Percentiles rank a stretch among this genome's conserved stretches.
These are phyloP conservation scores for Achaetomiella virescens DNA, from an alignment of 495 filamentous ascomycete species.

Conservation along the genomic window DNA sequence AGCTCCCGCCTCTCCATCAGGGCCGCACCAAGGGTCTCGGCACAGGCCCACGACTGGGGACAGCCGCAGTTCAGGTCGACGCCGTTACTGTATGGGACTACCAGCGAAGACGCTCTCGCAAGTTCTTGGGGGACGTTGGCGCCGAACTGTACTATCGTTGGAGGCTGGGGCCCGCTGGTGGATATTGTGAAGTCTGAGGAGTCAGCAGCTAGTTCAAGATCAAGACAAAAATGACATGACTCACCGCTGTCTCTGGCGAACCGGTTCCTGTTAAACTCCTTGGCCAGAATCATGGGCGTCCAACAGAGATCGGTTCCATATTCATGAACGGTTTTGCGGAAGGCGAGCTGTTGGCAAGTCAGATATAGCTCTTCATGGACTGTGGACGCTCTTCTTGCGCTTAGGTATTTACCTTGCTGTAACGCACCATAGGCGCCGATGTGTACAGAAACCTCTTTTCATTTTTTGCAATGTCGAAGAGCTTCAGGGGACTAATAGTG, in stretches of 20 bases:
- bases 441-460: slow-evolving; percentile 49
- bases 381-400: too few relatives aligned
- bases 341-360: slow-evolving; percentile 44
- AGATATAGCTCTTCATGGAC: not conserved
- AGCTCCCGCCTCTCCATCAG: slow-evolving; percentile 55
- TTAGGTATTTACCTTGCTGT: slow-evolving; percentile 44
- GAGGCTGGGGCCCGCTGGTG: slow-evolving; percentile 41
- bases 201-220: not conserved
- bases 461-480: slow-evolving; percentile 51
- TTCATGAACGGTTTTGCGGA: slow-evolving; percentile 52
- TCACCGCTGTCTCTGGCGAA: slow-evolving; percentile 54
- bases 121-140: slow-evolving; percentile 51
- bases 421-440: slow-evolving; percentile 65
- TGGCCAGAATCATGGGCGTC: slow-evolving; percentile 67
- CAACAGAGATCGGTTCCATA: slow-evolving; percentile 59
- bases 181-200: slow-evolving; percentile 33
- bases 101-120: slow-evolving; percentile 52
- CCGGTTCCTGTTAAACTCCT: slow-evolving; percentile 58
- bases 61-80: slow-evolving; percentile 66
- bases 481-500: slow-evolving; percentile 45
- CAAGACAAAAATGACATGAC: slow-evolving; percentile 9
- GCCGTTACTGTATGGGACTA: slow-evolving; percentile 53
- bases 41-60: slow-evolving; percentile 62
- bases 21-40: slow-evolving; percentile 54
- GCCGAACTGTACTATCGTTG: slow-evolving; percentile 60